Evolutionary conservation across 495 filamentous ascomycete genomes (phyloP).

Genomic region (Zalerion maritima): DNA sequence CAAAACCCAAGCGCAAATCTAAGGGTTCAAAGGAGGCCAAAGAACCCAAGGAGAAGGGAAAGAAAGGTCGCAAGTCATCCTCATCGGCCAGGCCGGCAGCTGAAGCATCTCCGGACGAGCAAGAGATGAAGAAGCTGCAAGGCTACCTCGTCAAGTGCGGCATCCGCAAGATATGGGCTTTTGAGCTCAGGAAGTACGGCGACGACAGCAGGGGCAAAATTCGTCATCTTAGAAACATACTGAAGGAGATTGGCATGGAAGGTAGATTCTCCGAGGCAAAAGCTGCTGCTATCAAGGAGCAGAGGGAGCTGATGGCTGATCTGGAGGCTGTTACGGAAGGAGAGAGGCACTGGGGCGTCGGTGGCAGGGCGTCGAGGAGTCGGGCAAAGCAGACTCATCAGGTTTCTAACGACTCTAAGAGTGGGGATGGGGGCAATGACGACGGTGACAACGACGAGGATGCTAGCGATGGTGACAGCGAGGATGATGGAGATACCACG

Average conservation of each 20-base stretch:
- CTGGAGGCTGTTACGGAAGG: slow-evolving; percentile 69
- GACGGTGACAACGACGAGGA: slow-evolving; percentile 15
- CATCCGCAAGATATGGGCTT: slow-evolving; percentile 80
- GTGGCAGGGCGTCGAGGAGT: slow-evolving; percentile 19
- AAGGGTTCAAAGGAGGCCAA: slow-evolving; percentile 5
- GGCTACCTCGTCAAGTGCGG: slow-evolving; percentile 81
- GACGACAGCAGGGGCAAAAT: slow-evolving; percentile 61
- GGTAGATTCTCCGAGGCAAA: slow-evolving; percentile 74
- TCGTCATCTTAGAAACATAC: slow-evolving; percentile 58
- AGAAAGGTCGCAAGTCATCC: slow-evolving; percentile 2
- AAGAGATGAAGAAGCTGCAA: slow-evolving; percentile 83
- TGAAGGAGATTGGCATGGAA: slow-evolving; percentile 71
- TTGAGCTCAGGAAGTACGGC: slow-evolving; percentile 66
- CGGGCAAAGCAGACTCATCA: slow-evolving; percentile 15
- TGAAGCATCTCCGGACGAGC: slow-evolving; percentile 50
- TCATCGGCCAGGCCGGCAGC: slow-evolving; percentile 14
- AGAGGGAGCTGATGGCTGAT: slow-evolving; percentile 66
- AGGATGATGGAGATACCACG: slow-evolving; percentile 11
- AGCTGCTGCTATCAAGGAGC: slow-evolving; percentile 72
- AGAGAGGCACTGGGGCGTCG: slow-evolving; percentile 59
- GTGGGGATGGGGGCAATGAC: slow-evolving; percentile 32
- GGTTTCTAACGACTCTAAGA: slow-evolving; percentile 24
- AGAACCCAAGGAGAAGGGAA: slow-evolving; percentile 5
- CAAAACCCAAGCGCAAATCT: slow-evolving; percentile 13
- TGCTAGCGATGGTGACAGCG: slow-evolving; percentile 14